Percentiles rank a stretch among this genome's conserved stretches.
These are phyloP conservation scores for Pythium inflatum DNA, from an alignment of 352 stramenopile genomes.

Conservation along the genomic window DNA sequence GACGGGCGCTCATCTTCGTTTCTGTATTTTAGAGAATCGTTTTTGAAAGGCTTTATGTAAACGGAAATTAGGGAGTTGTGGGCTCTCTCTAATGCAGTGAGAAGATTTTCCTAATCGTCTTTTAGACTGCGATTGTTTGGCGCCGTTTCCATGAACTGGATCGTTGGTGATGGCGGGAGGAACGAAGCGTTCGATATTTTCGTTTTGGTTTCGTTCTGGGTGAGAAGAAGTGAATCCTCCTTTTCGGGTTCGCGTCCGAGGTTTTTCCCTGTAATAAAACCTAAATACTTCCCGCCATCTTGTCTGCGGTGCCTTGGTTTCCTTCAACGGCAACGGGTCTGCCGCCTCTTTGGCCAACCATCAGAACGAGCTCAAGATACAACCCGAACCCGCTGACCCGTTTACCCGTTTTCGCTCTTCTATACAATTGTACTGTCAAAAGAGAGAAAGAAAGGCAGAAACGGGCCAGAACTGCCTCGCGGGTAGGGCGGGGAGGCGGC, in stretches of 20 bases:
- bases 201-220: background rate
- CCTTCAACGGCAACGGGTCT: constrained; percentile 34
- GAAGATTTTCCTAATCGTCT: no score
- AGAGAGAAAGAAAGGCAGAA: constrained; percentile 11
- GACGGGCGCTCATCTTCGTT: no score
- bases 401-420: constrained; percentile 7
- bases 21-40: no score
- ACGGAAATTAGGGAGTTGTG: no score
- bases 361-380: no score
- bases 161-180: background rate
- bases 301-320: constrained; percentile 24
- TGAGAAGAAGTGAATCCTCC: constrained; percentile 23
- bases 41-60: no score
- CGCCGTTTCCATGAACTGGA: background rate
- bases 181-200: constrained; percentile 21
- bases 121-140: no score
- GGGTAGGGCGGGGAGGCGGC: constrained; percentile 11
- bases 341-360: constrained; percentile 14
- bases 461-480: constrained; percentile 2
- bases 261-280: constrained; percentile 33
- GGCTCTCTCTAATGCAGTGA: no score
- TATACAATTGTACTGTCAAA: no score
- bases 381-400: background rate
- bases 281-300: constrained; percentile 34
- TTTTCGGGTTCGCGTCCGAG: background rate